phyloP scores from a whole-genome alignment of 1,284 basidiomycete species.

The Leccinum pachyderme region DNA sequence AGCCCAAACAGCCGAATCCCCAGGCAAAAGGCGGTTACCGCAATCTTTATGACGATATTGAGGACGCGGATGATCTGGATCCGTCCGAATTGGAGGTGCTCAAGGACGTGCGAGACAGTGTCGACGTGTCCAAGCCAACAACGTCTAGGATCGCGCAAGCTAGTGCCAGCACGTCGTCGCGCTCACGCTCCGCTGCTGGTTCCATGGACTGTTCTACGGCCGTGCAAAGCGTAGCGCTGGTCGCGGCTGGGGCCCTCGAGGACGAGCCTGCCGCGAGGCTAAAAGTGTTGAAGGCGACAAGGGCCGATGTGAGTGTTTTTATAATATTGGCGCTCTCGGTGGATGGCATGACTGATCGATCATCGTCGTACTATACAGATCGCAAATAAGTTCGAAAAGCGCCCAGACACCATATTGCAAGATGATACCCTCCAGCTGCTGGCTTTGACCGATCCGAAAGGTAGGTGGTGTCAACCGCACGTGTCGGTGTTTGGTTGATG shows the following conservation, averaged over 20 bases:
- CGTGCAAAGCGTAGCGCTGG: background rate
- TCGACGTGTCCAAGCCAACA: conserved; percentile 1
- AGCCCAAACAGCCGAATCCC: conserved; percentile 22
- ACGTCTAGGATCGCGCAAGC: conserved; percentile 7
- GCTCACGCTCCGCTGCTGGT: background rate
- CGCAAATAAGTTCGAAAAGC: conserved; percentile 5
- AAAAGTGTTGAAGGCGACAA: conserved; percentile 18
- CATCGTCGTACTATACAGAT: conserved; percentile 12
- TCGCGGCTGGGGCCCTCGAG: background rate
- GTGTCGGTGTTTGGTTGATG: conserved; percentile 7
- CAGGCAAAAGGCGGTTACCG: background rate
- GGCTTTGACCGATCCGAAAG: conserved; percentile 22
- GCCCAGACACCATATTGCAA: conserved; percentile 15
- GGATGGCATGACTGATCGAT: background rate
- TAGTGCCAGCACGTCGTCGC: conserved; percentile 10
- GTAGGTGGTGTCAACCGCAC: conserved; percentile 3
- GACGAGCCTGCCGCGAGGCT: conserved; percentile 18
- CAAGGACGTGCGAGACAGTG: conserved; percentile 14
- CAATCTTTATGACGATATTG: conserved; percentile 32
- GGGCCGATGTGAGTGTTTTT: conserved; percentile 16
- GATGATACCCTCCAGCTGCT: conserved; percentile 29
- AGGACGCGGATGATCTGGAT: conserved; percentile 25
- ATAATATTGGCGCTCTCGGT: background rate
- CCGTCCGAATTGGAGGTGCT: conserved; percentile 20
- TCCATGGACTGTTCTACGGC: background rate